Base-by-base conservation (phyloP, 2,329 filamentous ascomycete species). In the Penicillium frequentans region DNA sequence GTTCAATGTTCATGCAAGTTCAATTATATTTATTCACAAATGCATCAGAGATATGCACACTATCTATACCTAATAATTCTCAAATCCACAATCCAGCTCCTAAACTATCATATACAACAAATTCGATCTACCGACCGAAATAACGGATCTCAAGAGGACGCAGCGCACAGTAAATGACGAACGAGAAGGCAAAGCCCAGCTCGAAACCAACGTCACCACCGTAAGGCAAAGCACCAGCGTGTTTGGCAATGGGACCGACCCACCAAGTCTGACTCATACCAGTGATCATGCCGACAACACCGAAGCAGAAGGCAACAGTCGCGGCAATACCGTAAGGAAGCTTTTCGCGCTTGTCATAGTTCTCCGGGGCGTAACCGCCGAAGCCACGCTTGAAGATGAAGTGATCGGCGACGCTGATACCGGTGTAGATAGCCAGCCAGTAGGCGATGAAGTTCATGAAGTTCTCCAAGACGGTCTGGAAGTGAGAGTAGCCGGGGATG, bases 401-500 rank as follows among this genome's bases (percentile, higher is more conserved):
- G 73, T 91, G 88, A 54, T 91, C 88, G 1, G 81, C 77, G 19
- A 90, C 70, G 1, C 83, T 78, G 60, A 91, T 84, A 47, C 83
- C 87, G 61, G 85, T 83, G 75, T 91, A 91, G 65, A 91, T 89
- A 48, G 87, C 85, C 1, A 91, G 80, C 88, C 89, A 91, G 77
- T 91, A 91, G 2, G 84, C 77, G 59, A 86, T 86, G 51, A 87
- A 70, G 59, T 84, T 73, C 85, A 91, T 89, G 74, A 91, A 90
- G 73, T 89, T 88, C 69, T 88, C 82, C 14, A 91, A 79, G 3
- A 88, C 82, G 7, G 72, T 69, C 62, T 86, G 84, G 70, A 90
- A 90, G 68, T 87, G 79, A 5, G 73, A 75, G 75, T 89, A 90
- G 1, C 86, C 89, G 0, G 87, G 86, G 52, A 91, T 88, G 9